Conservation (phyloP, 2,329 filamentous ascomycete species). For the Cladobotryum mycophilum region DNA sequence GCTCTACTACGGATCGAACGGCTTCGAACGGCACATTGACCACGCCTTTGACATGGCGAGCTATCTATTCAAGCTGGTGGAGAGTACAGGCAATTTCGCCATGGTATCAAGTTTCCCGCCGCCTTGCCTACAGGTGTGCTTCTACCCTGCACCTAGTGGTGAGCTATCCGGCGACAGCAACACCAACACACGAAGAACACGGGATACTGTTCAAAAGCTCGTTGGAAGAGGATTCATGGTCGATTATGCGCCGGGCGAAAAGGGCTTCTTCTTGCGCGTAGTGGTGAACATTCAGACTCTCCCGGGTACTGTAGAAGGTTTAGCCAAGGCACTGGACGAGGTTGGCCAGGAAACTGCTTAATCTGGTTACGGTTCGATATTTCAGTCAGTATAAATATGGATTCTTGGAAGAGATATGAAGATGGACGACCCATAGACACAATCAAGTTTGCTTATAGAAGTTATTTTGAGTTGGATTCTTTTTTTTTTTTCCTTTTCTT, state of each 20-base stretch:
- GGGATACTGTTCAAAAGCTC: constrained; percentile 41
- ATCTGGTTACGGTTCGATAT: no score
- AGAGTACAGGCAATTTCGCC: constrained; percentile 52
- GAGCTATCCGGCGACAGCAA: constrained; percentile 35
- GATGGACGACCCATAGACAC: background rate
- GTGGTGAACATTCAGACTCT: constrained; percentile 54
- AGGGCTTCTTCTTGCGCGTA: constrained; percentile 53
- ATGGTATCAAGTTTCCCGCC: constrained; percentile 71
- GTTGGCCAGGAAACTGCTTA: constrained; percentile 28
- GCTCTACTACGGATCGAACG: constrained; percentile 77
- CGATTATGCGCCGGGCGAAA: constrained; percentile 52
- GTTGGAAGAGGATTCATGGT: constrained; percentile 52
- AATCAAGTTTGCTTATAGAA: background rate
- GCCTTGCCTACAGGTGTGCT: constrained; percentile 90
- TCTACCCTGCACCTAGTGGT: constrained; percentile 67
- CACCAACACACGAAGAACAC: constrained; percentile 45
- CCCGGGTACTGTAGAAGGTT: constrained; percentile 43
- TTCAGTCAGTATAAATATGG: no score
- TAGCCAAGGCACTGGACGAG: constrained; percentile 48
- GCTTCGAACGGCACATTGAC: constrained; percentile 66
- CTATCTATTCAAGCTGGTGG: constrained; percentile 58
- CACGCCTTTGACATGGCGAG: constrained; percentile 65
- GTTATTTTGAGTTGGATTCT: no score
- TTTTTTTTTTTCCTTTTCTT: no score
- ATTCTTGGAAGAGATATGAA: background rate